Percentiles rank a stretch among this genome's conserved stretches.
phyloP scores from a whole-genome alignment of 257 asterid species.

The Oldenlandia corymbosa region DNA sequence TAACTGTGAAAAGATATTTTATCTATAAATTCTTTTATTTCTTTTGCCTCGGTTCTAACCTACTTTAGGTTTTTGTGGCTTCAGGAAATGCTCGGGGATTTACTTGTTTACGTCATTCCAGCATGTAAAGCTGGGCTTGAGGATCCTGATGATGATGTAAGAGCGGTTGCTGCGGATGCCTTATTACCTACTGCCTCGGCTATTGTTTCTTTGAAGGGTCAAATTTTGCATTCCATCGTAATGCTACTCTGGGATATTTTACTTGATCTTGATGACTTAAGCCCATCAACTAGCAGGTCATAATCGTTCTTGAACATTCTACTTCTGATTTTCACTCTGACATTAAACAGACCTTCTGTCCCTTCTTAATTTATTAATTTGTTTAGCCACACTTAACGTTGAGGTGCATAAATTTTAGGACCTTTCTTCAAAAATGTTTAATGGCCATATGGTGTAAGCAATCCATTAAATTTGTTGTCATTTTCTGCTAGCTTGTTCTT shows the following conservation, averaged over 20 bases:
- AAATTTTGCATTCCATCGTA: constrained; percentile 72
- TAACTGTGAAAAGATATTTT: background rate
- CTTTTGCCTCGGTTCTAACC: constrained; percentile 14
- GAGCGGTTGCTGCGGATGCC: constrained; percentile 99
- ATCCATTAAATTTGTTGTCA: background rate
- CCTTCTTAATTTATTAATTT: background rate
- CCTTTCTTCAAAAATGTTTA: background rate
- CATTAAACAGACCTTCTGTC: background rate
- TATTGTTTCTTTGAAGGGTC: constrained; percentile 69
- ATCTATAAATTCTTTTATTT: background rate
- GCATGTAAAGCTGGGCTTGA: constrained; percentile 97
- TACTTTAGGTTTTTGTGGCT: constrained; percentile 13
- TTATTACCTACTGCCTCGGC: constrained; percentile 81
- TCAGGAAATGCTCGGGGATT: constrained; percentile 85
- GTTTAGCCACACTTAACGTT: background rate
- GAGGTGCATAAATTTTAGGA: background rate
- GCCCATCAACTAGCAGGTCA: constrained; percentile 99
- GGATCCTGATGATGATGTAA: constrained; percentile 99
- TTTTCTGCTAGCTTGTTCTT: background rate
- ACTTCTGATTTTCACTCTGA: background rate
- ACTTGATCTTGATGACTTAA: constrained; percentile 96
- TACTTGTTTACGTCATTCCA: constrained; percentile 77
- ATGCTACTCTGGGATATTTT: constrained; percentile 98
- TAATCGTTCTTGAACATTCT: background rate
- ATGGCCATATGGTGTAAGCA: too few species aligned